These are phyloP conservation scores for Boletus subcaerulescens DNA, from an alignment of 768 basidiomycete species.

Conservation along the genomic window DNA sequence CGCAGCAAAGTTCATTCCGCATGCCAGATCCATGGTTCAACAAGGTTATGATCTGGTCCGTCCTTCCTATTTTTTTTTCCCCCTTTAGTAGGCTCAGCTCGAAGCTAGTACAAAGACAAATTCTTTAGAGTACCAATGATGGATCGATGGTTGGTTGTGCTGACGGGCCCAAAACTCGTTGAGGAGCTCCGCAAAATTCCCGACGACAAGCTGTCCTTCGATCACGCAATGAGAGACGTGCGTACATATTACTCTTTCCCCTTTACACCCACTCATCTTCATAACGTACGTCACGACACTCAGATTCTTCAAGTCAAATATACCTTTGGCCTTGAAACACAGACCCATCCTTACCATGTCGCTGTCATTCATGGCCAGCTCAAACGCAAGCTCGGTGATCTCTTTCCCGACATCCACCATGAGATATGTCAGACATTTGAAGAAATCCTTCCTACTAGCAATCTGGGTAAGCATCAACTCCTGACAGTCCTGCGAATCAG, in stretches of 20 bases:
- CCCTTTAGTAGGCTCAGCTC: slow-evolving; percentile 15
- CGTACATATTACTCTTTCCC: slow-evolving; percentile 4
- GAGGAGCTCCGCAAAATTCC: slow-evolving; percentile 51
- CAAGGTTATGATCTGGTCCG: slow-evolving; percentile 37
- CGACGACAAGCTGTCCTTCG: slow-evolving; percentile 44
- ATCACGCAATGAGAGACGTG: slow-evolving; percentile 41
- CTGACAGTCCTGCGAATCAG: slow-evolving; percentile 8
- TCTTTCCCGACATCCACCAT: slow-evolving; percentile 34
- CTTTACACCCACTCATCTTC: slow-evolving; percentile 4
- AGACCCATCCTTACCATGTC: slow-evolving; percentile 36
- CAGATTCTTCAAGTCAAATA: slow-evolving; percentile 39
- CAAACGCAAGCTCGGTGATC: slow-evolving; percentile 31
- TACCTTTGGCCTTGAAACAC: slow-evolving; percentile 35
- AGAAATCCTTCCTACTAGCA: slow-evolving; percentile 24
- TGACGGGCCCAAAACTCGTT: slow-evolving; percentile 39
- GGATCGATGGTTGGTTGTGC: slow-evolving; percentile 45
- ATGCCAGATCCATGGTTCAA: slow-evolving; percentile 34
- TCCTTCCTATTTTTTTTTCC: not conserved
- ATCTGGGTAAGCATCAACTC: slow-evolving; percentile 16
- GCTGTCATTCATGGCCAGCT: slow-evolving; percentile 31
- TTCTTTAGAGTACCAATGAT: slow-evolving; percentile 45
- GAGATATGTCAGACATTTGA: slow-evolving; percentile 34
- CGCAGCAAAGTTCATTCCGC: slow-evolving; percentile 27
- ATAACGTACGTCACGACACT: slow-evolving; percentile 13
- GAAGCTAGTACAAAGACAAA: slow-evolving; percentile 27